Conservation (phyloP, 2,329 filamentous ascomycete species). For the Epichloe bromicola region DNA sequence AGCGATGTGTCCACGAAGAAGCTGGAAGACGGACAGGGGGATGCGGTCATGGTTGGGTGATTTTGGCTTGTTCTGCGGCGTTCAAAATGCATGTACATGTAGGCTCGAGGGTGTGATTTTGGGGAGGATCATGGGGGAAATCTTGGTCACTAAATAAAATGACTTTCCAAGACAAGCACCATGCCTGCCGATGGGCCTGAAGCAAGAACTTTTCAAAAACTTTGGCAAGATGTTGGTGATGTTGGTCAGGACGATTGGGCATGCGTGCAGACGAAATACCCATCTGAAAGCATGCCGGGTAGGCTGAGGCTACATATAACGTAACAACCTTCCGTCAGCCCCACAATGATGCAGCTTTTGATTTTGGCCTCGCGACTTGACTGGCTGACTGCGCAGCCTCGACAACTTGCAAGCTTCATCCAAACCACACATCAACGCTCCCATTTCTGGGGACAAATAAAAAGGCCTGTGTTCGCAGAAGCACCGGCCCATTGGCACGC, state of each 20-base stretch:
- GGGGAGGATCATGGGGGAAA: background rate
- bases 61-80: background rate
- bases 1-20: conserved; percentile 20
- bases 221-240: too few relatives aligned
- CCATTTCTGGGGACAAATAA: background rate
- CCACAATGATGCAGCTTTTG: conserved; percentile 7
- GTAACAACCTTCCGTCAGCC: background rate
- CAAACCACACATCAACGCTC: background rate
- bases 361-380: conserved; percentile 2
- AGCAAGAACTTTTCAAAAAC: too few relatives aligned
- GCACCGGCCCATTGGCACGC: too few relatives aligned
- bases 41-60: conserved; percentile 5
- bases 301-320: background rate
- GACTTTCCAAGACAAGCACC: too few relatives aligned
- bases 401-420: background rate
- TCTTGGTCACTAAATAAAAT: too few relatives aligned
- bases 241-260: too few relatives aligned
- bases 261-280: too few relatives aligned
- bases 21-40: conserved; percentile 19
- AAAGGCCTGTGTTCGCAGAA: background rate
- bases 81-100: background rate
- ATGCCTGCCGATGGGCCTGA: too few relatives aligned
- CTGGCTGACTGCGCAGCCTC: background rate
- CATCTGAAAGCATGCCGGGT: background rate
- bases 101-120: background rate